phyloP scores from a whole-genome alignment of 257 asterid species.

The Solanum verrucosum region DNA sequence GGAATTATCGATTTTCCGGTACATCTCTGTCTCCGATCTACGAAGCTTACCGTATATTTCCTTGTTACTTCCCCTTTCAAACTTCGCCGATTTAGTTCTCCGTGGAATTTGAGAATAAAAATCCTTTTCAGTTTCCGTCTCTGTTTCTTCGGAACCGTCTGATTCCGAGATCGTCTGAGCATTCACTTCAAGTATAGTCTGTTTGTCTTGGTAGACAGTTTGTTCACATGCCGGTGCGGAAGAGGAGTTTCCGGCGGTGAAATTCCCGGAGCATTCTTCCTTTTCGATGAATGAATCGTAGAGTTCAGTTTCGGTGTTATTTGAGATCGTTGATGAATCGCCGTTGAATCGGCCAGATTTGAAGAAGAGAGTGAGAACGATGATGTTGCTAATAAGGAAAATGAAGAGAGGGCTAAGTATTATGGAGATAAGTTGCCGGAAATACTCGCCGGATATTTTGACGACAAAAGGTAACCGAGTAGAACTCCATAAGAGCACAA shows the following conservation, averaged over 20 bases:
- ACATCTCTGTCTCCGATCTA: slow-evolving; percentile 44
- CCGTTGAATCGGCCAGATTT: slow-evolving; percentile 32
- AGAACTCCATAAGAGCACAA: slow-evolving; percentile 37
- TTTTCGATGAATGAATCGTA: slow-evolving; percentile 13
- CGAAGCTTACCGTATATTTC: slow-evolving; percentile 23
- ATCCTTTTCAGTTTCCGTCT: neutral
- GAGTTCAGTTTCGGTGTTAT: slow-evolving; percentile 4
- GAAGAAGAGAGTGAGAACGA: slow-evolving; percentile 52
- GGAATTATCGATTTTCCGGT: slow-evolving; percentile 18
- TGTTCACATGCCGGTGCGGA: slow-evolving; percentile 14
- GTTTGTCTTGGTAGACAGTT: slow-evolving; percentile 41
- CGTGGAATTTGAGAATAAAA: neutral
- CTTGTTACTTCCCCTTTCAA: slow-evolving; percentile 3
- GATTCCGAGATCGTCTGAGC: neutral
- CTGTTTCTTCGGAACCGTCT: neutral
- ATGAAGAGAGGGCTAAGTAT: slow-evolving; percentile 49
- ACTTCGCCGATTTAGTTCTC: slow-evolving; percentile 20
- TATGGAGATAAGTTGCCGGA: slow-evolving; percentile 29
- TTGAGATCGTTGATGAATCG: neutral
- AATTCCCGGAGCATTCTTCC: neutral
- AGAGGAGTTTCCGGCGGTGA: neutral
- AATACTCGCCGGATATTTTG: slow-evolving; percentile 43
- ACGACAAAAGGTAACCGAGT: slow-evolving; percentile 45
- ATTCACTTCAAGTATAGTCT: slow-evolving; percentile 23
- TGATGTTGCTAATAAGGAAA: slow-evolving; percentile 50